Base-by-base conservation (phyloP, 495 filamentous ascomycete species). In the Penicillium paradoxum region DNA sequence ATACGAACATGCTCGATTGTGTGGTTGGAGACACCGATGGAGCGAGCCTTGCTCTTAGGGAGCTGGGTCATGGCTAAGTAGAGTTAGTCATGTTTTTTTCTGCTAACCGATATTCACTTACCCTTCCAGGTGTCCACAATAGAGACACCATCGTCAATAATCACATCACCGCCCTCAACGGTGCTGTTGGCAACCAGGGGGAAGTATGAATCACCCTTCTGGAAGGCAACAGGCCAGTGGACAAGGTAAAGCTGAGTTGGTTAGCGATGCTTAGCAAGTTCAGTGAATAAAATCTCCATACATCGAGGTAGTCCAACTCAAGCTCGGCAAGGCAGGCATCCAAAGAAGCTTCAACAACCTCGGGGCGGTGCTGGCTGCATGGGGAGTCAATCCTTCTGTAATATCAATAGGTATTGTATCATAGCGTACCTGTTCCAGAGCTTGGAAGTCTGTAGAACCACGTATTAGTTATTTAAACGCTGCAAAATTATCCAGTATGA, bases 21-120 rank as follows among this genome's bases (percentile, higher is more conserved):
- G 63, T 72, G 72, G 72, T 78, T 79, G 53, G 76, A 79, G 25
- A 79, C 76, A 72, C 75, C 76, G 41, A 79, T 62, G 55, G 75
- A 62, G 45, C 76, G 73, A 45, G 62, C 69, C 68, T 79, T 79
- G 68, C 51, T 65, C 66, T 79, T 78, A 63, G 74, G 73, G 41
- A 79, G 72, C 67, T 77, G 62, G 52, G 62, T 75, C 72, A 79
- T 72, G 53, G 76, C 76, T 72, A 41, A 44, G 40, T 13, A 17
- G 34, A 27, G 24, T 58, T 14, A 60, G 54, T 30, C 24, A 29
- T 1, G 39, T 30, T 15, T 25, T 27, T 10, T 8, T 8, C 6
- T 37, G 0, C 42, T 43, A 6, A 7, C 27, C 4, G 2, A 14
- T 9, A 33, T 5, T 9, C 14, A 40, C 60, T 57, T 58, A 71